A percentile compares a stretch with the other conserved stretches of the same genome.
These are phyloP conservation scores for Colletotrichum karsti DNA, from an alignment of 2,329 filamentous ascomycete genomes.

Conservation along the genomic window DNA sequence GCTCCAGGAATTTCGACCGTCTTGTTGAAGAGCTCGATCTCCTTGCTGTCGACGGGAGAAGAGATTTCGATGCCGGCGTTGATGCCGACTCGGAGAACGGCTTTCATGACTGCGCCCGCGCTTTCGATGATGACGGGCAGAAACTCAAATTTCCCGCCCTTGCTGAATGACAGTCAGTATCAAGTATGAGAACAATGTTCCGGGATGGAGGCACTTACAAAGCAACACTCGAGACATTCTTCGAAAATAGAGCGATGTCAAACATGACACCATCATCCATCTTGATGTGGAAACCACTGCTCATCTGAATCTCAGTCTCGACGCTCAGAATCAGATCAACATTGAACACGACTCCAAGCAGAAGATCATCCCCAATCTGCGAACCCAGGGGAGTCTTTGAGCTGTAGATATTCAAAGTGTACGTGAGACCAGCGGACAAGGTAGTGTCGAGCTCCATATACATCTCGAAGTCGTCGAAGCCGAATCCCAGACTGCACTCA, in stretches of 20 bases:
- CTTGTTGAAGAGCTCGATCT: slow-evolving; percentile 22
- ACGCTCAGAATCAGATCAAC: slow-evolving; percentile 61
- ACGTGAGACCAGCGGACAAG: slow-evolving; percentile 50
- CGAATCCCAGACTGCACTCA: slow-evolving; percentile 50
- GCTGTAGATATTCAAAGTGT: slow-evolving; percentile 57
- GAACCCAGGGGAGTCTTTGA: slow-evolving; percentile 55
- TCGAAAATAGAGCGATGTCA: slow-evolving; percentile 58
- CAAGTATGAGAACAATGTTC: fast-evolving
- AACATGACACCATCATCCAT: slow-evolving; percentile 59
- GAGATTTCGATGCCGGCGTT: slow-evolving; percentile 51
- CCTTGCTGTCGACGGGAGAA: slow-evolving; percentile 24
- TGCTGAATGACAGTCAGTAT: no score
- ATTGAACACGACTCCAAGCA: slow-evolving; percentile 54
- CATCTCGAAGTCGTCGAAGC: slow-evolving; percentile 60
- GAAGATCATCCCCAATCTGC: slow-evolving; percentile 44
- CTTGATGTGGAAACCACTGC: slow-evolving; percentile 62
- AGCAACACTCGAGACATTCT: slow-evolving; percentile 54
- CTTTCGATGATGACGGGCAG: slow-evolving; percentile 60
- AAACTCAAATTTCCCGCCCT: slow-evolving; percentile 64
- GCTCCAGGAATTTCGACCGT: slow-evolving; percentile 36
- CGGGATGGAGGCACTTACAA: slow-evolving; percentile 50
- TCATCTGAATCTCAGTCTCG: slow-evolving; percentile 56
- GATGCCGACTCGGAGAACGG: slow-evolving; percentile 55
- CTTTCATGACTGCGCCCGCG: slow-evolving; percentile 50
- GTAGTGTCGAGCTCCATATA: slow-evolving; percentile 57